Percentiles rank a stretch among this genome's conserved stretches.
phyloP scores from a whole-genome alignment of 306 rosid genomes.

The Adenanthera pavonina region DNA sequence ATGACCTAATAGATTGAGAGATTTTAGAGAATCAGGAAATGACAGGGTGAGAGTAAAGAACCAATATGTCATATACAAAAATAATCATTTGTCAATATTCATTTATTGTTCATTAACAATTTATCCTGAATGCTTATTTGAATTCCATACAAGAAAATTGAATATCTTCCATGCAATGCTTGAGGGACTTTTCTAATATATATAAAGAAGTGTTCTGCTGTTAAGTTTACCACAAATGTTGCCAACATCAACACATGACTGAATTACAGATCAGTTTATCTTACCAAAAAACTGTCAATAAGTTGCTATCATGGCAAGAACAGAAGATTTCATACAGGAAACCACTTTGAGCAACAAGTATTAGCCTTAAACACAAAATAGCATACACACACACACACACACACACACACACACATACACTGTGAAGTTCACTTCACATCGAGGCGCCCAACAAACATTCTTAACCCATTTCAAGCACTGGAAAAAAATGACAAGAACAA shows the following conservation, averaged over 20 bases:
- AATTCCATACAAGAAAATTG: no score
- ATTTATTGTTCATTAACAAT: no score
- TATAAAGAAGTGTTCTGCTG: no score
- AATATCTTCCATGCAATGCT: no score
- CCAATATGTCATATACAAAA: no score
- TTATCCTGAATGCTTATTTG: no score
- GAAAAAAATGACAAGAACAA: no score
- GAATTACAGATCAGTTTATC: slow-evolving; percentile 13
- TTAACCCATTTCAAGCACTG: not conserved
- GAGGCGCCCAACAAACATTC: not conserved
- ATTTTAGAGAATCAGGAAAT: slow-evolving; percentile 29
- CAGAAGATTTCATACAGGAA: slow-evolving; percentile 6
- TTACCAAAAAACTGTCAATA: not conserved
- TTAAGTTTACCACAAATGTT: not conserved
- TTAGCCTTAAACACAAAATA: slow-evolving; percentile 15
- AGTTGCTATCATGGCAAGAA: slow-evolving; percentile 11
- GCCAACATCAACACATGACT: not conserved
- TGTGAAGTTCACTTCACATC: slow-evolving; percentile 6
- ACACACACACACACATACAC: not conserved
- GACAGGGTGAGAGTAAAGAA: not conserved
- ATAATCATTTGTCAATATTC: no score
- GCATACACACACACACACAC: not conserved
- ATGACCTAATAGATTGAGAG: slow-evolving; percentile 61
- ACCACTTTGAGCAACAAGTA: not conserved
- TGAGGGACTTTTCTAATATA: no score